A percentile compares a stretch with the other conserved stretches of the same genome.
Conservation (phyloP, 768 basidiomycete species). For the Kondoa subrosea region DNA sequence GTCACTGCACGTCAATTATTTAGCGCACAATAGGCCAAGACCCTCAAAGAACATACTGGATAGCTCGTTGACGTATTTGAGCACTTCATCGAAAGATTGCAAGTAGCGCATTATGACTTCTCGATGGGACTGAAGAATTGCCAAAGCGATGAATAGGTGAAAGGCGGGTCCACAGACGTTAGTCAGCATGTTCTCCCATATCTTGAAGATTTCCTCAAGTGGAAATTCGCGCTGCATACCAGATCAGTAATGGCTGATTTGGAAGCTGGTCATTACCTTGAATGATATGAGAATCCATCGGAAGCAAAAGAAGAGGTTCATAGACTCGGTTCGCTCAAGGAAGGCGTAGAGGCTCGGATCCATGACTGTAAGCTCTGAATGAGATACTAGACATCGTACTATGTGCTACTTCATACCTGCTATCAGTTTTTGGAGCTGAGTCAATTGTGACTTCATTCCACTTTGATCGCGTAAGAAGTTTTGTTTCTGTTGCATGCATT, state of each 20-base stretch:
- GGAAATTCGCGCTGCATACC: conserved; percentile 77
- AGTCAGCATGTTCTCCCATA: conserved; percentile 89
- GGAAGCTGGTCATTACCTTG: no score
- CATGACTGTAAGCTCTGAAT: conserved; percentile 42
- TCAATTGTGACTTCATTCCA: conserved; percentile 89
- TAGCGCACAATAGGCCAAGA: not conserved
- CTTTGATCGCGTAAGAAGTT: conserved; percentile 94
- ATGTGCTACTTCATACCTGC: conserved; percentile 27
- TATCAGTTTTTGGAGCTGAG: conserved; percentile 74
- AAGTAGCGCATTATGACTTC: conserved; percentile 90
- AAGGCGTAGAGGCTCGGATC: conserved; percentile 69
- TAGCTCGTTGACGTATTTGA: conserved; percentile 77
- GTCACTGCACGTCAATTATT: conserved; percentile 47
- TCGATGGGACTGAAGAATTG: conserved; percentile 82
- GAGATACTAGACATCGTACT: not conserved
- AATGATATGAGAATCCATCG: conserved; percentile 41
- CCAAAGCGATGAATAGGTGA: conserved; percentile 80
- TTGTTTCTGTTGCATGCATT: conserved; percentile 45
- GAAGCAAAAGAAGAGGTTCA: conserved; percentile 97
- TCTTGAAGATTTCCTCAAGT: conserved; percentile 67
- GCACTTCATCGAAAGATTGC: conserved; percentile 50
- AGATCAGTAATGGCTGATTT: not conserved
- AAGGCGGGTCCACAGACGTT: conserved; percentile 19
- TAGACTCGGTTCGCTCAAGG: conserved; percentile 57
- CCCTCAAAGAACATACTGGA: conserved; percentile 9